Percentiles rank a stretch among this genome's conserved stretches.
These are phyloP conservation scores for Diaporthe batatas DNA, from an alignment of 2,329 filamentous ascomycete genomes.

Conservation along the genomic window DNA sequence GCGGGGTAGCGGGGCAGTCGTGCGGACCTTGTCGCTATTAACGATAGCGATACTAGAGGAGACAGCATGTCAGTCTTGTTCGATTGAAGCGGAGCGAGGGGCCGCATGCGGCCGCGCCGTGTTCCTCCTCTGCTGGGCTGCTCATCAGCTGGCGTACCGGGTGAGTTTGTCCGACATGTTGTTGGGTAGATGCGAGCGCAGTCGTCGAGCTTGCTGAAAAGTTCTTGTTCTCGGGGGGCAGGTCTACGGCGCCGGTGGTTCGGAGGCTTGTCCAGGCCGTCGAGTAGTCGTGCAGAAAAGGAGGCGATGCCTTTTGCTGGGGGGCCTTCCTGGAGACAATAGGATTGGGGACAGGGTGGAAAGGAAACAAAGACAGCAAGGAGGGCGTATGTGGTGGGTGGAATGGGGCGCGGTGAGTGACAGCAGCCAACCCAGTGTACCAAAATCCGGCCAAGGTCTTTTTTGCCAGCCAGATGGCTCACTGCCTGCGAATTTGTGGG, in stretches of 20 bases:
- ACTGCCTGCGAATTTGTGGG: conserved; percentile 39
- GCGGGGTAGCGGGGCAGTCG: conserved; percentile 57
- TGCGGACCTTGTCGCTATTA: conserved; percentile 92
- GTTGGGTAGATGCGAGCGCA: conserved; percentile 44
- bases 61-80: conserved; percentile 40
- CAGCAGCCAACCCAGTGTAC: conserved; percentile 30
- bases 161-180: conserved; percentile 95
- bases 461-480: conserved; percentile 30
- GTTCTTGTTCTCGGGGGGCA: conserved; percentile 16
- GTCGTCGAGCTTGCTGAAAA: conserved; percentile 36
- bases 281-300: background rate
- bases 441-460: conserved; percentile 35
- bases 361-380: conserved; percentile 31
- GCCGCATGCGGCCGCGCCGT: background rate
- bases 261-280: background rate
- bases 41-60: conserved; percentile 92
- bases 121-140: background rate
- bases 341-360: conserved; percentile 21
- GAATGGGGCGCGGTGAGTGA: conserved; percentile 24
- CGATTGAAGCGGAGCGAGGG: conserved; percentile 32
- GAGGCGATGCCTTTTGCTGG: background rate
- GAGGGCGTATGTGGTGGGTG: conserved; percentile 16
- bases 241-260: background rate
- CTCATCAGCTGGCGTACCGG: conserved; percentile 69
- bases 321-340: conserved; percentile 13